Evolutionary conservation across 805 yeast species (phyloP).

Genomic region (Wickerhamomyces rabaulensis): DNA sequence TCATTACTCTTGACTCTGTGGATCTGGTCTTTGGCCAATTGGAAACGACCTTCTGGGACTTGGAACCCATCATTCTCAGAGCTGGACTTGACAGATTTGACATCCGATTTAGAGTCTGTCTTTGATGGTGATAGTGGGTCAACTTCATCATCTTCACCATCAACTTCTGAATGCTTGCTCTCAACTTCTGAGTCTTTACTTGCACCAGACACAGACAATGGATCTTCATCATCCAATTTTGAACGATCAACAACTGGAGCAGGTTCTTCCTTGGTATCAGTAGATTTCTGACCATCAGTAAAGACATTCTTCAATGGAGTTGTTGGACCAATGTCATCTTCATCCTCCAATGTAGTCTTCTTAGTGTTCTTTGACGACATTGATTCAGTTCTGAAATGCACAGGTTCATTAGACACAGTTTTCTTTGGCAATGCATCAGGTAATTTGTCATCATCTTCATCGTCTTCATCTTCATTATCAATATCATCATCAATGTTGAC

Average conservation of each 20-base stretch:
- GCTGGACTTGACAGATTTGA: conserved; percentile 8
- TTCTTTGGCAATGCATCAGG: conserved; percentile 7
- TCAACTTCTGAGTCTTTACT: conserved; percentile 3
- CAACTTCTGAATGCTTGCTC: conserved; percentile 5
- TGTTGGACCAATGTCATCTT: conserved; percentile 19
- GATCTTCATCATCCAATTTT: conserved; percentile 15
- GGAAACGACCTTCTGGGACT: conserved; percentile 22
- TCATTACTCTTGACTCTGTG: background rate
- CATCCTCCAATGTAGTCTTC: conserved; percentile 7
- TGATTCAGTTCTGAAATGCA: conserved; percentile 17
- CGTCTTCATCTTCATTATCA: conserved; percentile 21
- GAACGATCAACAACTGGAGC: background rate
- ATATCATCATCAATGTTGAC: conserved; percentile 6
- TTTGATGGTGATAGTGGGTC: conserved; percentile 6
- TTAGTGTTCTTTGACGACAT: conserved; percentile 8
- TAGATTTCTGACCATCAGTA: background rate
- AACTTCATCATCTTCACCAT: conserved; percentile 1
- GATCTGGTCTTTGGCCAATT: conserved; percentile 6
- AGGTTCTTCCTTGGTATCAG: background rate
- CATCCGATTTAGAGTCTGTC: background rate
- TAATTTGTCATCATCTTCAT: conserved; percentile 14
- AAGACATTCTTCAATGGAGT: conserved; percentile 8
- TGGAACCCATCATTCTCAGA: conserved; percentile 13
- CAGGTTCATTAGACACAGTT: conserved; percentile 4
- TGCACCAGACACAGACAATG: conserved; percentile 8